Conservation (phyloP, 2,329 filamentous ascomycete genomes). For the Colletotrichum aenigma region DNA sequence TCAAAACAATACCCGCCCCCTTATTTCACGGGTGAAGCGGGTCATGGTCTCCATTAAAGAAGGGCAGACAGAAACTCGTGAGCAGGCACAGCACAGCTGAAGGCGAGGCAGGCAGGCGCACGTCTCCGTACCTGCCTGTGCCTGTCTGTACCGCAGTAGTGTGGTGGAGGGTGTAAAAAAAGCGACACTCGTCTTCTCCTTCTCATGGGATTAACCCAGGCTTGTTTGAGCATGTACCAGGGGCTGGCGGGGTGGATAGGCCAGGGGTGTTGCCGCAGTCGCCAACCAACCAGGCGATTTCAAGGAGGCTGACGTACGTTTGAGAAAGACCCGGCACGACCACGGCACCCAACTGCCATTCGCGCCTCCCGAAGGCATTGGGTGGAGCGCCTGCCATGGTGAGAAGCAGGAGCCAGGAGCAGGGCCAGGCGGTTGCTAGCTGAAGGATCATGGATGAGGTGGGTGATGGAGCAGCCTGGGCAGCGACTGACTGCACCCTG, state of each 20-base stretch:
- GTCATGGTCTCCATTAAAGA: slow-evolving; percentile 14
- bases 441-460: neutral
- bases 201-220: slow-evolving; percentile 1
- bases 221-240: slow-evolving; percentile 7
- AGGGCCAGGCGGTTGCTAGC: neutral
- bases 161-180: neutral
- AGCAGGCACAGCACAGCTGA: neutral
- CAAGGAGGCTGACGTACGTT: slow-evolving; percentile 20
- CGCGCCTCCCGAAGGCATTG: neutral
- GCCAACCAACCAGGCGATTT: neutral
- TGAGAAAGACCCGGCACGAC: neutral
- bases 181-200: neutral
- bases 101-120: neutral
- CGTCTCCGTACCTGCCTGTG: no score
- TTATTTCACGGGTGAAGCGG: slow-evolving; percentile 1
- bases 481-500: neutral
- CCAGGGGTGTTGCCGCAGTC: neutral
- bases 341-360: neutral
- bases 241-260: neutral
- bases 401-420: neutral
- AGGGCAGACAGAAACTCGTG: neutral
- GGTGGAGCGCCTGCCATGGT: neutral
- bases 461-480: neutral
- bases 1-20: slow-evolving; percentile 4
- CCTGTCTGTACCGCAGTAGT: neutral